These are phyloP conservation scores for Metschnikowia gelsemii DNA, from an alignment of 805 yeast species.

Conservation along the genomic window DNA sequence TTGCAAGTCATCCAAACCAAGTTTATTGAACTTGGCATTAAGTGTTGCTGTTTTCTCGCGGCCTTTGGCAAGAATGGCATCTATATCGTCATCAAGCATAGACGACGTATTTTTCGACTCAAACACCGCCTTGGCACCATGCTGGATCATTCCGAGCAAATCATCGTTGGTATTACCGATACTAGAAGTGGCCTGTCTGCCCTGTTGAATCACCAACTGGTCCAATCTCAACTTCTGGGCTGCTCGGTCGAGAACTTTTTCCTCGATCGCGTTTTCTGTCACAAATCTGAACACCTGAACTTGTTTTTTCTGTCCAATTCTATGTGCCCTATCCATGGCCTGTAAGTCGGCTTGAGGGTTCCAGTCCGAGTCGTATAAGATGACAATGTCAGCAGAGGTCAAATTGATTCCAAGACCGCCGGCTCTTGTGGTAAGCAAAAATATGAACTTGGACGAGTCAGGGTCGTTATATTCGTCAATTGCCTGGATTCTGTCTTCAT, in stretches of 20 bases:
- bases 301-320: constrained; percentile 96
- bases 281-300: constrained; percentile 90
- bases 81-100: constrained; percentile 68
- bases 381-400: constrained; percentile 88
- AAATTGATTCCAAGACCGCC: constrained; percentile 95
- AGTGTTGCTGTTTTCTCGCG: constrained; percentile 76
- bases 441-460: constrained; percentile 77
- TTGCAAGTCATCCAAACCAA: constrained; percentile 92
- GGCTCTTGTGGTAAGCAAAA: constrained; percentile 88
- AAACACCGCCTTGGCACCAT: constrained; percentile 89
- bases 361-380: constrained; percentile 93
- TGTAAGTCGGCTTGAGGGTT: constrained; percentile 97
- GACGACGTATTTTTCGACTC: constrained; percentile 42
- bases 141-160: constrained; percentile 91
- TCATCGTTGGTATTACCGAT: constrained; percentile 76
- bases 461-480: constrained; percentile 90
- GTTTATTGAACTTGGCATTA: constrained; percentile 76
- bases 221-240: constrained; percentile 91
- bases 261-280: constrained; percentile 94
- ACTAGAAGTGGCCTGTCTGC: constrained; percentile 38
- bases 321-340: constrained; percentile 97
- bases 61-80: constrained; percentile 75
- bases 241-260: constrained; percentile 92
- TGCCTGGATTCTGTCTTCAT: constrained; percentile 88
- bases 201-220: constrained; percentile 95